phyloP scores from a whole-genome alignment of 176 grass and related monocot genomes.

The Oryza coarctata region DNA sequence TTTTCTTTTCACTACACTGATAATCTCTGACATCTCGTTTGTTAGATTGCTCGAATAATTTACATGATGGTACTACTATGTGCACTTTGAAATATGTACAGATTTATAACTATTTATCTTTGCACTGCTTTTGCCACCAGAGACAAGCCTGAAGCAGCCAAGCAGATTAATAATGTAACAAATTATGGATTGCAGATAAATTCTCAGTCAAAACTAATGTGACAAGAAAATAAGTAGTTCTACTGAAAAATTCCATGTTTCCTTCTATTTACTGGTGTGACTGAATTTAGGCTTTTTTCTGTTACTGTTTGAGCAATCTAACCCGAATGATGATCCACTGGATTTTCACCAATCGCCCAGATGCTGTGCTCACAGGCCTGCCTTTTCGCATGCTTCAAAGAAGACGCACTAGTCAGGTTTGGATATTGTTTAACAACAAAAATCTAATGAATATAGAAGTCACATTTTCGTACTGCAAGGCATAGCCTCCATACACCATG shows the following conservation, averaged over 20 bases:
- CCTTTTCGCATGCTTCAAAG: conserved; percentile 56
- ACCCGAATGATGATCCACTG: neutral
- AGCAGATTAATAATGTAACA: too few relatives aligned
- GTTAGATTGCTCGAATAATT: too few relatives aligned
- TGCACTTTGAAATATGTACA: too few relatives aligned
- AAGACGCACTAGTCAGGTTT: conserved; percentile 68
- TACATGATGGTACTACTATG: too few relatives aligned
- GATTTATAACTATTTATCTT: too few relatives aligned
- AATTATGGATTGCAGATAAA: neutral
- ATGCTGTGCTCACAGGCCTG: conserved; percentile 46
- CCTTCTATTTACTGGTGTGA: neutral
- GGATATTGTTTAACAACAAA: conserved; percentile 74
- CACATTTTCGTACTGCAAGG: neutral
- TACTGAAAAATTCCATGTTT: neutral
- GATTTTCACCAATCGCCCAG: conserved; percentile 43
- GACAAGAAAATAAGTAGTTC: neutral
- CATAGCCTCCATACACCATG: conserved; percentile 39
- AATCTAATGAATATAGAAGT: conserved; percentile 3
- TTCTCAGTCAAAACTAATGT: neutral
- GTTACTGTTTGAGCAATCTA: neutral
- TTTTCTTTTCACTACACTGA: too few relatives aligned
- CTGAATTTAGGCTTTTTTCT: too few relatives aligned
- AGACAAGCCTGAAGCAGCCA: too few relatives aligned
- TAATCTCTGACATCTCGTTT: too few relatives aligned
- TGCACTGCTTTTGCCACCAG: too few relatives aligned